Percentiles rank a stretch among this genome's conserved stretches.
These are phyloP conservation scores for Spathaspora arborariae DNA, from an alignment of 805 yeast species.

Conservation along the genomic window DNA sequence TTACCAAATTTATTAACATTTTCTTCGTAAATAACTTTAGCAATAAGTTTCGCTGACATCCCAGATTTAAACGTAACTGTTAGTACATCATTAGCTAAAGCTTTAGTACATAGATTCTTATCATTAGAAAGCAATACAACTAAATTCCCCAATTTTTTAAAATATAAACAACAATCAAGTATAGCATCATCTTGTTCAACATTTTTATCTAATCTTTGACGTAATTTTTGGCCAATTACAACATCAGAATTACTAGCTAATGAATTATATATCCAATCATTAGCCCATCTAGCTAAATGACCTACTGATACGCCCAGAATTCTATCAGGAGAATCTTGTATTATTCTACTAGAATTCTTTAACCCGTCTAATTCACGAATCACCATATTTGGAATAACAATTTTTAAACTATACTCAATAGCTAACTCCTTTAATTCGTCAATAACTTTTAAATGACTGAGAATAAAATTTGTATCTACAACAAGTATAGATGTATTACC, in stretches of 20 bases:
- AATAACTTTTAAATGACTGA: constrained; percentile 61
- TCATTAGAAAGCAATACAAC: constrained; percentile 77
- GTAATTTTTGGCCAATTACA: constrained; percentile 61
- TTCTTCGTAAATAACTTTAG: constrained; percentile 37
- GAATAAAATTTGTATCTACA: constrained; percentile 78
- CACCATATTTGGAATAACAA: constrained; percentile 70
- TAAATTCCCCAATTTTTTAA: constrained; percentile 35
- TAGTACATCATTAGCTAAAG: constrained; percentile 59
- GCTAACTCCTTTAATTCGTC: constrained; percentile 47
- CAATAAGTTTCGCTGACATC: constrained; percentile 45
- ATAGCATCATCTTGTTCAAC: constrained; percentile 74
- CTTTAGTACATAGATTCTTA: constrained; percentile 75
- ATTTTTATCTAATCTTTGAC: constrained; percentile 46
- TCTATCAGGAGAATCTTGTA: constrained; percentile 5
- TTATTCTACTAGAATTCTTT: constrained; percentile 39
- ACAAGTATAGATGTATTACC: constrained; percentile 45
- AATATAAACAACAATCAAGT: constrained; percentile 76
- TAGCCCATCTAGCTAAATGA: constrained; percentile 64
- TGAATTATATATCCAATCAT: constrained; percentile 66
- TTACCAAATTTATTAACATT: constrained; percentile 20
- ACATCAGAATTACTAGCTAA: constrained; percentile 50
- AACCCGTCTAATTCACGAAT: constrained; percentile 80
- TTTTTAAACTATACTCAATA: constrained; percentile 37
- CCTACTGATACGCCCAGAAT: constrained; percentile 41
- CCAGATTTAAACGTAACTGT: constrained; percentile 54